A percentile compares a stretch with the other conserved stretches of the same genome.
phyloP scores from a whole-genome alignment of 2,329 filamentous ascomycete species.

The Chaetomium olivaceum region DNA sequence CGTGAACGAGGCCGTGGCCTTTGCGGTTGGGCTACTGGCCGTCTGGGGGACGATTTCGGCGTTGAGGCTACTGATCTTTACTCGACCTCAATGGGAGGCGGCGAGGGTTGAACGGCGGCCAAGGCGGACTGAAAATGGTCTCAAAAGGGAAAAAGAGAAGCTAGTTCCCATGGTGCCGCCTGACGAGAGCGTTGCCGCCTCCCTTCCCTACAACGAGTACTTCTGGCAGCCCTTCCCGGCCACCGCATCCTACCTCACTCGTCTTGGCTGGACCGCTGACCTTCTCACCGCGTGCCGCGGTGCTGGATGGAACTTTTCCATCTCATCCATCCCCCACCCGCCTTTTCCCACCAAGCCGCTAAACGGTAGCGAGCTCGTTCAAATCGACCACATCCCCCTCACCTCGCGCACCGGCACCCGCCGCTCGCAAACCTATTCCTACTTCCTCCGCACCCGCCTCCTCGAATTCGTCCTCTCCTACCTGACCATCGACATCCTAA shows the following conservation, averaged over 20 bases:
- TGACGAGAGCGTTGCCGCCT: slow-evolving; percentile 34
- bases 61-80: slow-evolving; percentile 54
- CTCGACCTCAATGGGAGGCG: slow-evolving; percentile 57
- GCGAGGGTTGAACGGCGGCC: slow-evolving; percentile 49
- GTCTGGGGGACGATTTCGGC: slow-evolving; percentile 54
- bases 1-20: slow-evolving; percentile 52
- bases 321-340: slow-evolving; percentile 48
- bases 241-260: slow-evolving; percentile 48
- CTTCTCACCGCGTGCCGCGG: slow-evolving; percentile 57
- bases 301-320: slow-evolving; percentile 45
- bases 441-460: slow-evolving; percentile 50
- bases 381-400: slow-evolving; percentile 45
- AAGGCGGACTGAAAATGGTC: neutral
- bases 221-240: slow-evolving; percentile 62
- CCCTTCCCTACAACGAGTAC: slow-evolving; percentile 47
- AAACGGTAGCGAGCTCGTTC: slow-evolving; percentile 33
- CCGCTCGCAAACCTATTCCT: slow-evolving; percentile 44
- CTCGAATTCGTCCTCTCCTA: slow-evolving; percentile 57
- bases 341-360: slow-evolving; percentile 37
- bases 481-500: slow-evolving; percentile 68
- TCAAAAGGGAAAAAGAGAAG: neutral
- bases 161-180: neutral
- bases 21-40: slow-evolving; percentile 51
- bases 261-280: slow-evolving; percentile 58
- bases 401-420: slow-evolving; percentile 49